phyloP scores from a whole-genome alignment of 768 basidiomycete genomes.

The Floccularia luteovirens region DNA sequence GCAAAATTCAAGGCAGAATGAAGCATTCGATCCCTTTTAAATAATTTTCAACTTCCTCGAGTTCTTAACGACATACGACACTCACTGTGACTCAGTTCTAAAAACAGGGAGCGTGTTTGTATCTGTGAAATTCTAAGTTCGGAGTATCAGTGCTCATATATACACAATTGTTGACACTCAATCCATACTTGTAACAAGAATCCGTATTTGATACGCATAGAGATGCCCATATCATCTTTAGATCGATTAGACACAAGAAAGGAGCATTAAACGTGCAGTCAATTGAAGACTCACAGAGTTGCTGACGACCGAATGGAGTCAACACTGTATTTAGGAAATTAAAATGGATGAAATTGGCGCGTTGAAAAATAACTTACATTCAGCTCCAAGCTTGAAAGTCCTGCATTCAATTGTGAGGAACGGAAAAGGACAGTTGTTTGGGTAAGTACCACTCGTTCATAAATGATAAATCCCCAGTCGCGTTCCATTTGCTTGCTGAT shows the following conservation, averaged over 20 bases:
- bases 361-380: slow-evolving; percentile 35
- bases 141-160: neutral
- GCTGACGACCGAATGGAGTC: slow-evolving; percentile 87
- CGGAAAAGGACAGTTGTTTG: neutral
- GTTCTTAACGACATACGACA: slow-evolving; percentile 1
- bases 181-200: slow-evolving; percentile 52
- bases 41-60: neutral
- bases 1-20: slow-evolving; percentile 61
- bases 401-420: slow-evolving; percentile 23
- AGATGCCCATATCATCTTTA: slow-evolving; percentile 58
- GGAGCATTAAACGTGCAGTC: neutral
- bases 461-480: slow-evolving; percentile 60
- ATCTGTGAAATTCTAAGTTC: slow-evolving; percentile 46
- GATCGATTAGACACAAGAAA: slow-evolving; percentile 1
- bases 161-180: neutral
- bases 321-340: too few species aligned
- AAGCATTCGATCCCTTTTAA: slow-evolving; percentile 61
- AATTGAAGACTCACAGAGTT: slow-evolving; percentile 51
- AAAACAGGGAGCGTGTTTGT: slow-evolving; percentile 66
- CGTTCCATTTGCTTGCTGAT: slow-evolving; percentile 51
- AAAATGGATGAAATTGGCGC: neutral
- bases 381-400: slow-evolving; percentile 88
- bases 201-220: slow-evolving; percentile 73
- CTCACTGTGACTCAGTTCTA: slow-evolving; percentile 69
- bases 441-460: slow-evolving; percentile 70